Evolutionary conservation across 208 protist genomes (phyloP), one percentile per base, ranked within the genome.

Genomic region (Acanthamoeba sp.): DNA sequence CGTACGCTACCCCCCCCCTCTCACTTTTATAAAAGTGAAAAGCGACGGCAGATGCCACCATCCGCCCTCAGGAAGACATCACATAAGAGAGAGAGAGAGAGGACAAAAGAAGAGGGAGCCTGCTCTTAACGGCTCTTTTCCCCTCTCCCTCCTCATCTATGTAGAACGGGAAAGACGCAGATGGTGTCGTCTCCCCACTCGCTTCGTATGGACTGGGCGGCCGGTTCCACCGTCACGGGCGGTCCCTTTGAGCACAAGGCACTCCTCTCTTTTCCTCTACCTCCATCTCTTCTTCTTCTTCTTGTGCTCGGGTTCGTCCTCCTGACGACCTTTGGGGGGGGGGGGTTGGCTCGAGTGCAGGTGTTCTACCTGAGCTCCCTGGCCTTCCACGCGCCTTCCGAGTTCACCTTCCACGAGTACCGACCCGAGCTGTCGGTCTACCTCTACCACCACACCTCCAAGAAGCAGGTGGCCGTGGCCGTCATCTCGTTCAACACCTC

Each of bases 401-500:
- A 85, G 32, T 85, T 85, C 45, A 85, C 76, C 12, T 85, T 85
- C 45, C 22, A 48, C 2, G 76, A 9, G 0, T 85, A 85, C 45
- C 76, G 76, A 10, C 76, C 76, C 14, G 76, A 85, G 5, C 76
- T 85, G n/a, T 85, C 76, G 9, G n/a, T 85, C 27, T 91, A 91
- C 59, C 85, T 91, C 38, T 91, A 91, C 55, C 85, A 91, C 32
- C 85, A 91, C 40, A 71, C 85, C 38, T 91, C 85, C 20, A 64
- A 73, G 32, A 91, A 91, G 59, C 85, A 91, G 59, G 85, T 91
- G 52, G 85, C 57, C n/a, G 85, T 91, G 52, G 85, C 85, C 34
- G 85, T 91, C 24, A n/a, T 91, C 34, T 76, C 52, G 6, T 91
- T 91, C 85, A 91, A 91, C 42, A 71, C 59, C 10, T 76, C 85